A percentile compares a stretch with the other conserved stretches of the same genome.
These are phyloP conservation scores for Fusarium siculi DNA, from an alignment of 2,329 filamentous ascomycete genomes.

Conservation along the genomic window DNA sequence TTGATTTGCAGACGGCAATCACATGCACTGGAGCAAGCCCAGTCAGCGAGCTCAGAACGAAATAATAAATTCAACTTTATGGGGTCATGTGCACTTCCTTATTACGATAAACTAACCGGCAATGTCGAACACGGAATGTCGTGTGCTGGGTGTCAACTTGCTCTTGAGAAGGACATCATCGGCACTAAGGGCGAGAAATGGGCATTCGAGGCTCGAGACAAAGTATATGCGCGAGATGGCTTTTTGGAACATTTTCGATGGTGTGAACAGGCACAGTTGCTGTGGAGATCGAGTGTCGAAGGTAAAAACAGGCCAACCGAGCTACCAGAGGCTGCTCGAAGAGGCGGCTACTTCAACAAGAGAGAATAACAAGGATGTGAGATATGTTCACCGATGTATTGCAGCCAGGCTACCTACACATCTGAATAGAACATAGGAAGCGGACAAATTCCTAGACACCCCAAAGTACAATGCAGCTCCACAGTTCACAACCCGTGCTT, in stretches of 20 bases:
- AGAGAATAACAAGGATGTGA: not conserved
- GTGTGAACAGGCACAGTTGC: not conserved
- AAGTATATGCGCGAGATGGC: not conserved
- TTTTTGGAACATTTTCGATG: not conserved
- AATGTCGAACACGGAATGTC: not conserved
- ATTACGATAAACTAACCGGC: not conserved
- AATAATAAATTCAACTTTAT: not conserved
- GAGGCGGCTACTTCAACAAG: not conserved
- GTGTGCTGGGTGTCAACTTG: not conserved
- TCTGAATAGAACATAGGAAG: too few species aligned
- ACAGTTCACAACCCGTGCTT: too few species aligned
- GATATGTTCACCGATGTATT: too few species aligned
- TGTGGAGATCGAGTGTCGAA: not conserved
- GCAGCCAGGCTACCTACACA: too few species aligned
- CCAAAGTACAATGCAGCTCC: too few species aligned
- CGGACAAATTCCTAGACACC: too few species aligned
- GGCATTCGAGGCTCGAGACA: not conserved
- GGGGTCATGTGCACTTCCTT: not conserved
- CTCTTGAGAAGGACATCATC: not conserved
- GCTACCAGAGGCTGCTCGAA: not conserved
- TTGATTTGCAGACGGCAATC: not conserved
- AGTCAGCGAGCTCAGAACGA: not conserved
- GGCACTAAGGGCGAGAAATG: not conserved
- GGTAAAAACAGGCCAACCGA: not conserved
- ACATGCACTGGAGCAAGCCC: fast-evolving